These are phyloP conservation scores for Nemania diffusa DNA, from an alignment of 2,329 filamentous ascomycete genomes.

Conservation along the genomic window DNA sequence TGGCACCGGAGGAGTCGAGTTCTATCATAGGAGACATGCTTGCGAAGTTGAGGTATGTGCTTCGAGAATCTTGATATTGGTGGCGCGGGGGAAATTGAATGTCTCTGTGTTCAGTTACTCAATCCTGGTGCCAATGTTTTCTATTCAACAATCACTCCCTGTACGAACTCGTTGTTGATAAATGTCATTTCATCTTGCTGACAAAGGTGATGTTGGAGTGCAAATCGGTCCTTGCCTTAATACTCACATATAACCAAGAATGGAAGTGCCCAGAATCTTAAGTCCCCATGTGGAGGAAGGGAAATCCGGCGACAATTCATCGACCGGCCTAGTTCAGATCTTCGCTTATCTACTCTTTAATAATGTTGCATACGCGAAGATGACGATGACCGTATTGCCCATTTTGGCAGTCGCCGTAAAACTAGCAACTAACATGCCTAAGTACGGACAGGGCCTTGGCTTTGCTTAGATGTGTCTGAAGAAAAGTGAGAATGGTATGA, in stretches of 20 bases:
- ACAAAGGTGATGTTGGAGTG: background rate
- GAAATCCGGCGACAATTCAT: background rate
- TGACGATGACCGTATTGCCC: background rate
- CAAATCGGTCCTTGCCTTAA: background rate
- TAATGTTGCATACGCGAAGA: background rate
- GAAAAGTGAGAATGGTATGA: background rate
- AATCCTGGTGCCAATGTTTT: background rate
- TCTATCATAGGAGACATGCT: background rate
- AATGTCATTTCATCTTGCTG: background rate
- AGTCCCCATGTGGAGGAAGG: background rate
- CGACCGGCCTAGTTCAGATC: background rate
- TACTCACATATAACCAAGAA: background rate
- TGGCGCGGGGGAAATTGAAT: background rate
- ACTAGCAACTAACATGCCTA: background rate
- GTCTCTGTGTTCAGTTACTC: background rate
- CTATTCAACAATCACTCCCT: background rate
- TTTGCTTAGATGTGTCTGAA: background rate
- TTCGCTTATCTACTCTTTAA: background rate
- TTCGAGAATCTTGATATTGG: background rate
- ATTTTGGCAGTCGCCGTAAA: background rate
- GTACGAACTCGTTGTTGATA: background rate
- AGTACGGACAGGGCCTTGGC: background rate
- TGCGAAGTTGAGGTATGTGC: background rate
- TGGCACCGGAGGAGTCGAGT: background rate
- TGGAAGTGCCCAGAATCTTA: background rate